These are phyloP conservation scores for Trichophyton verrucosum DNA, from an alignment of 2,329 filamentous ascomycete genomes.

Conservation along the genomic window DNA sequence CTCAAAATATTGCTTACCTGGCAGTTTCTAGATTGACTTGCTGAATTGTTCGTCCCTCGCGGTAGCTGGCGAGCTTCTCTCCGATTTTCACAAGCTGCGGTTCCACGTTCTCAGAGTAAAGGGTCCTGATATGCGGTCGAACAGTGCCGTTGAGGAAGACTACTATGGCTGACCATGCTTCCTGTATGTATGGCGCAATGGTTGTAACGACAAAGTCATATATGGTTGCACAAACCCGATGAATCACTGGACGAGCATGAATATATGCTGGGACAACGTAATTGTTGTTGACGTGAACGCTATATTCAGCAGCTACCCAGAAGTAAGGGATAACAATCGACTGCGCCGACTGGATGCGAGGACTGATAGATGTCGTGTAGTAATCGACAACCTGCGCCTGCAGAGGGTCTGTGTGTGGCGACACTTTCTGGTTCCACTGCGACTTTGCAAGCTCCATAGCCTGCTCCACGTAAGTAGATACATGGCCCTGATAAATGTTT, in stretches of 20 bases:
- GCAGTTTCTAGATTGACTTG: conserved; percentile 9
- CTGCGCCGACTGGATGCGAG: conserved; percentile 55
- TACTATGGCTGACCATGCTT: conserved; percentile 56
- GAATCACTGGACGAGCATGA: conserved; percentile 59
- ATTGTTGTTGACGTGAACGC: conserved; percentile 56
- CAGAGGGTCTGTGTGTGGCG: conserved; percentile 59
- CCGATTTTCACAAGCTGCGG: conserved; percentile 88
- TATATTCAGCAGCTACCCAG: conserved; percentile 49
- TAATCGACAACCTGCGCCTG: conserved; percentile 35
- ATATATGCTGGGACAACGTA: conserved; percentile 65
- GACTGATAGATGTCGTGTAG: conserved; percentile 60
- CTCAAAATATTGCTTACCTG: background rate
- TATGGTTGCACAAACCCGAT: conserved; percentile 53
- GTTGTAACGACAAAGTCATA: conserved; percentile 57
- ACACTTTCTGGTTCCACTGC: conserved; percentile 40
- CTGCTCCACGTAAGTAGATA: conserved; percentile 57
- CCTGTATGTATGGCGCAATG: conserved; percentile 58
- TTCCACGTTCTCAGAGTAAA: conserved; percentile 88
- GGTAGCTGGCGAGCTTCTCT: conserved; percentile 61
- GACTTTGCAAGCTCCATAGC: conserved; percentile 52
- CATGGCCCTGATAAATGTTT: conserved; percentile 53
- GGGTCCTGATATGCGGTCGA: conserved; percentile 65
- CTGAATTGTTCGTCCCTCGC: conserved; percentile 36
- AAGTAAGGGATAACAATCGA: conserved; percentile 59
- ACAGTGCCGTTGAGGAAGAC: conserved; percentile 62